A percentile compares a stretch with the other conserved stretches of the same genome.
These are phyloP conservation scores for Penicillium coffeae DNA, from an alignment of 495 filamentous ascomycete species.

Conservation along the genomic window DNA sequence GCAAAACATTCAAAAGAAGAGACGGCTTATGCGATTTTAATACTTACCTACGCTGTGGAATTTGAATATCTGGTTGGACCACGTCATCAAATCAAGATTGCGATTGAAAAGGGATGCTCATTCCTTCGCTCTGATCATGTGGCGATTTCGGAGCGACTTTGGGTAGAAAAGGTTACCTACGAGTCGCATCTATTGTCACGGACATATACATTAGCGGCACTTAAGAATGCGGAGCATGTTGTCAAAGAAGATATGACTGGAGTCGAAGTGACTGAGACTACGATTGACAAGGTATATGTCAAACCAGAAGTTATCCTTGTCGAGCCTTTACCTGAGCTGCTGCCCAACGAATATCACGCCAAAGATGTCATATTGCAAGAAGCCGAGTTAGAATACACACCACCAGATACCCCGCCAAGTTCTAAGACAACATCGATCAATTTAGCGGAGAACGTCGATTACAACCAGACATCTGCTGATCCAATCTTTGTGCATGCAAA, in stretches of 20 bases:
- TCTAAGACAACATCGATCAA: no score
- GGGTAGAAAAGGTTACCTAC: slow-evolving; percentile 44
- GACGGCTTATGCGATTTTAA: slow-evolving; percentile 9
- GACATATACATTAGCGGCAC: slow-evolving; percentile 27
- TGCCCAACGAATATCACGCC: no score
- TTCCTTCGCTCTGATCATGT: not conserved
- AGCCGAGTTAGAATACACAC: no score
- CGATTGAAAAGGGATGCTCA: not conserved
- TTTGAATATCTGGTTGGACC: not conserved
- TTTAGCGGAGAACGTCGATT: no score
- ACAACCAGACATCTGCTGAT: no score
- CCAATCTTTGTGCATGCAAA: not conserved
- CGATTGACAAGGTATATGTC: not conserved
- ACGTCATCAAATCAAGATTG: not conserved
- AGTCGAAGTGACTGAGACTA: not conserved
- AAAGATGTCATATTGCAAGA: no score
- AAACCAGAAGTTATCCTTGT: no score
- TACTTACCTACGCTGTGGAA: not conserved
- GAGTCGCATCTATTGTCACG: slow-evolving; percentile 22
- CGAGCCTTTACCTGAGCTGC: no score
- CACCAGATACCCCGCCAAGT: no score
- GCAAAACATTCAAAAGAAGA: slow-evolving; percentile 16
- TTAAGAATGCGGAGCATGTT: not conserved
- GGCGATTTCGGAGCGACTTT: slow-evolving; percentile 15
- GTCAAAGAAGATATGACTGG: not conserved